A percentile compares a stretch with the other conserved stretches of the same genome.
These are phyloP conservation scores for Fusarium chuoi DNA, from an alignment of 2,329 filamentous ascomycete species.

Conservation along the genomic window DNA sequence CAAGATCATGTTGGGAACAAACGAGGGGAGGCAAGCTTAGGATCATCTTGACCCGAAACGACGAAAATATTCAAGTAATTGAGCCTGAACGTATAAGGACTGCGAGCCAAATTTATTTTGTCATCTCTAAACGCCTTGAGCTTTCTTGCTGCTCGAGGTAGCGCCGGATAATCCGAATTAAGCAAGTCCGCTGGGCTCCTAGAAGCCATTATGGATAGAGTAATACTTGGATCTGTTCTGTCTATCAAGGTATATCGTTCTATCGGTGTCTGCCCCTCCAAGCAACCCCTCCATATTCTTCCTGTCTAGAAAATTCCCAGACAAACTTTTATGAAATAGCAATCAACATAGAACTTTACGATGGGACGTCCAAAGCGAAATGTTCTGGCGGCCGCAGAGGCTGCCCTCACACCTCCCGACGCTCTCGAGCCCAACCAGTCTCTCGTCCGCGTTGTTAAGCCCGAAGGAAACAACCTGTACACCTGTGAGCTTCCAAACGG, in stretches of 20 bases:
- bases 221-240: constrained; percentile 1
- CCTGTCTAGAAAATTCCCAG: constrained; percentile 14
- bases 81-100: background rate
- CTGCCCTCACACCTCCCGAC: constrained; percentile 69
- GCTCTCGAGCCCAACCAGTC: constrained; percentile 69
- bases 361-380: constrained; percentile 70
- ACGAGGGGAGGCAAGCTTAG: background rate
- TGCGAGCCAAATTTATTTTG: background rate
- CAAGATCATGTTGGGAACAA: background rate
- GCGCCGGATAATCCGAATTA: constrained; percentile 15
- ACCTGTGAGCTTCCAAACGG: constrained; percentile 76
- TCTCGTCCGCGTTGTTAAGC: constrained; percentile 82
- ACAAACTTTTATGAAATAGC: background rate
- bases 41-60: background rate
- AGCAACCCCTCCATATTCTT: constrained; percentile 26
- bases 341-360: background rate
- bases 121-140: background rate
- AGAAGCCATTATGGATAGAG: background rate
- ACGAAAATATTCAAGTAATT: background rate
- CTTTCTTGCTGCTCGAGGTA: background rate
- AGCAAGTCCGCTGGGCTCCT: constrained; percentile 10
- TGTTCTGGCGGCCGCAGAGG: constrained; percentile 80
- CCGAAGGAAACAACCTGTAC: constrained; percentile 91
- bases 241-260: constrained; percentile 22
- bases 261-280: constrained; percentile 36